phyloP scores from a whole-genome alignment of 2,329 filamentous ascomycete species.

The Sclerotinia sclerotiorum region DNA sequence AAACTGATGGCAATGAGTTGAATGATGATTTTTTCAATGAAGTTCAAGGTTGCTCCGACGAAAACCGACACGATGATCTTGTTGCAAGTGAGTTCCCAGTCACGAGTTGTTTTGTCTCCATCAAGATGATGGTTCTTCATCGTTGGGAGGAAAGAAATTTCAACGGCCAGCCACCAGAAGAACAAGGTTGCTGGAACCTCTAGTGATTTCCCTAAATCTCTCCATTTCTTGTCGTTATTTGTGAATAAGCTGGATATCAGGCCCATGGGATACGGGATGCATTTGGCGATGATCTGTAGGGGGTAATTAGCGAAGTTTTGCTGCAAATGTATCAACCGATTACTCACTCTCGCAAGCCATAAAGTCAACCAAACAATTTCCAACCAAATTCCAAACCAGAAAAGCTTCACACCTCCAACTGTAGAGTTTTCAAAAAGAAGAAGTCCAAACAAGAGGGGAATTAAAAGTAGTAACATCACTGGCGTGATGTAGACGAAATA shows the following conservation, averaged over 20 bases:
- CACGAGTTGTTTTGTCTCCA: conserved; percentile 51
- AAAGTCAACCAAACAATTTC: conserved; percentile 90
- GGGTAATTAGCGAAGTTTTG: conserved; percentile 17
- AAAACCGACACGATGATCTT: conserved; percentile 87
- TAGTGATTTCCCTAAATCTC: conserved; percentile 79
- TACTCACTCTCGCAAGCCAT: conserved; percentile 67
- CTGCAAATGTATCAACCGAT: neutral
- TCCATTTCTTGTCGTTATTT: conserved; percentile 90
- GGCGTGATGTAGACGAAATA: conserved; percentile 73
- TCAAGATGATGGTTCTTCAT: conserved; percentile 60
- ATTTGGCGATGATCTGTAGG: conserved; percentile 59
- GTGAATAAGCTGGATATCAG: conserved; percentile 71
- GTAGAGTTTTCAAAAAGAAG: conserved; percentile 58
- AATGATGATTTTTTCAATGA: conserved; percentile 88
- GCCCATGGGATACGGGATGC: conserved; percentile 60
- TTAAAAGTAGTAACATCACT: conserved; percentile 61
- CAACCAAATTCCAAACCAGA: conserved; percentile 96
- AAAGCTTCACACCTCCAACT: conserved; percentile 71
- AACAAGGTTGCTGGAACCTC: conserved; percentile 85
- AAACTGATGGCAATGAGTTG: conserved; percentile 94
- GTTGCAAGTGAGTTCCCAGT: conserved; percentile 77
- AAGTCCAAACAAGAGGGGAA: conserved; percentile 66
- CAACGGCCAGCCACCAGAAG: conserved; percentile 85
- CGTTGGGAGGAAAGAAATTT: conserved; percentile 82
- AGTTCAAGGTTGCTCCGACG: conserved; percentile 75